These are phyloP conservation scores for Solanum sitiens DNA, from an alignment of 257 asterid genomes.

Conservation along the genomic window DNA sequence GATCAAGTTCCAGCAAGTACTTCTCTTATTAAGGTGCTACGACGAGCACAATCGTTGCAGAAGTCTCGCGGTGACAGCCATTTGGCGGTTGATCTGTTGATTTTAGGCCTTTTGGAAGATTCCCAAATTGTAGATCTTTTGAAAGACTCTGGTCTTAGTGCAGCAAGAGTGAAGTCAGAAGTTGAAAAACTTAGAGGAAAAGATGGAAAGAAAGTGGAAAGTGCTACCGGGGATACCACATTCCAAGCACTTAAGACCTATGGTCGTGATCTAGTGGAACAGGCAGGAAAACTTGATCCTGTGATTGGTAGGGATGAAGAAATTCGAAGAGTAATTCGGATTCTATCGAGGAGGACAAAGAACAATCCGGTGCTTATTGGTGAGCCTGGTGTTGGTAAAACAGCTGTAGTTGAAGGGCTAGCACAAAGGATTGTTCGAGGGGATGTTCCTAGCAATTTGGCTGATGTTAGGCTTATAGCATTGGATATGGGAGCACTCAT, in stretches of 20 bases:
- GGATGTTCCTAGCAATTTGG: slow-evolving; percentile 52
- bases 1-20: slow-evolving; percentile 56
- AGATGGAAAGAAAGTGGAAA: slow-evolving; percentile 57
- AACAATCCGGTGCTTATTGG: slow-evolving; percentile 71
- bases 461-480: slow-evolving; percentile 67
- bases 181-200: slow-evolving; percentile 57
- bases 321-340: slow-evolving; percentile 49
- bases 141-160: slow-evolving; percentile 43
- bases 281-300: slow-evolving; percentile 66
- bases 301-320: slow-evolving; percentile 70
- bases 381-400: slow-evolving; percentile 67
- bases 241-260: slow-evolving; percentile 57
- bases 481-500: slow-evolving; percentile 66
- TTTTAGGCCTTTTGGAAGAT: slow-evolving; percentile 54
- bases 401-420: slow-evolving; percentile 66
- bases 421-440: slow-evolving; percentile 65
- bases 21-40: slow-evolving; percentile 46
- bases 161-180: slow-evolving; percentile 38
- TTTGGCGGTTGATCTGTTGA: slow-evolving; percentile 56
- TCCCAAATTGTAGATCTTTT: slow-evolving; percentile 43
- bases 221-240: slow-evolving; percentile 51
- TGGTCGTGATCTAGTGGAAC: slow-evolving; percentile 67
- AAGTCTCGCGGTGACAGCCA: slow-evolving; percentile 50
- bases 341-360: slow-evolving; percentile 58
- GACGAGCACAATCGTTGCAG: slow-evolving; percentile 50